These are phyloP conservation scores for Aspergillus sergii DNA, from an alignment of 2,329 filamentous ascomycete genomes.

Conservation along the genomic window DNA sequence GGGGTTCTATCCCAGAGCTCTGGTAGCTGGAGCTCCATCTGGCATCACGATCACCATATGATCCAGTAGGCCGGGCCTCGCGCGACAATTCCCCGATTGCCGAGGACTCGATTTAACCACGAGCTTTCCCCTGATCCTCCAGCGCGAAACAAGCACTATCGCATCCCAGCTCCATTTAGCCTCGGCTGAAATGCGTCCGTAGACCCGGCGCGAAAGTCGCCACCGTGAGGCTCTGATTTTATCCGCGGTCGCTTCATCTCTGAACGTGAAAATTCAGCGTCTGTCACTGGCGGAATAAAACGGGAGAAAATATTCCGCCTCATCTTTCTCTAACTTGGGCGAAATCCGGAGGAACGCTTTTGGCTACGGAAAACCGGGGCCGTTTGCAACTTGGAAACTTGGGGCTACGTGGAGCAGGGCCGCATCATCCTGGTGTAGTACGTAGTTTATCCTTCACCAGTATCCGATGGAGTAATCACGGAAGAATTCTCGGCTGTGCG, in stretches of 20 bases:
- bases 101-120: not conserved
- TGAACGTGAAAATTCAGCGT: not conserved
- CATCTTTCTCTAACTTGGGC: not conserved
- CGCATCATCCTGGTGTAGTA: not conserved
- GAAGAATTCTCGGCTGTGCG: not conserved
- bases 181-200: not conserved
- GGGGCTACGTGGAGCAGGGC: not conserved
- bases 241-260: not conserved
- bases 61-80: not conserved
- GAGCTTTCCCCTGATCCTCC: not conserved
- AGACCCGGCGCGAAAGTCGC: not conserved
- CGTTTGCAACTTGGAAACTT: not conserved
- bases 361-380: not conserved
- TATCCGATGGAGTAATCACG: not conserved
- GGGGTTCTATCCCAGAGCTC: not conserved
- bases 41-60: not conserved
- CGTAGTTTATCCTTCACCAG: not conserved
- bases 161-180: not conserved
- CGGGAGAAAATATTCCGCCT: conserved; percentile 6
- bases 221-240: not conserved
- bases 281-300: conserved; percentile 4
- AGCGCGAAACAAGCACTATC: not conserved
- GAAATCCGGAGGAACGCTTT: conserved; percentile 7
- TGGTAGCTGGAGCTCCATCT: not conserved
- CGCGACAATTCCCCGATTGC: not conserved